Percentiles rank a stretch among this genome's conserved stretches.
Conservation (phyloP, 1,284 basidiomycete species). For the Apiotrichum porosum region DNA sequence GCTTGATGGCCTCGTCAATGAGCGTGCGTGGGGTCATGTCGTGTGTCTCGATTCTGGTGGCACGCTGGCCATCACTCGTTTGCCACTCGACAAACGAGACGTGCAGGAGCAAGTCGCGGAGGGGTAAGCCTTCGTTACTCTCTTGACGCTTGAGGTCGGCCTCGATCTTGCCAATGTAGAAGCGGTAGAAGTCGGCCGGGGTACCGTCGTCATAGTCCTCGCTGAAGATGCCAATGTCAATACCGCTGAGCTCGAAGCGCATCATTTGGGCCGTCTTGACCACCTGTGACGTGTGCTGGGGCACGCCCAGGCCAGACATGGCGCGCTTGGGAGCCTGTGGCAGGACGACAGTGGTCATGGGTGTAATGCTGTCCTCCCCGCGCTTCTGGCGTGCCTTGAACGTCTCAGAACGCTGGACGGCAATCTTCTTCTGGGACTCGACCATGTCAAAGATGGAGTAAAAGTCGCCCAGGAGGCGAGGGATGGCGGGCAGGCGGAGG, state of each 20-base stretch:
- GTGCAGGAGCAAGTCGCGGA: slow-evolving; percentile 30
- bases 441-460: slow-evolving; percentile 54
- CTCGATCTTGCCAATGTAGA: slow-evolving; percentile 34
- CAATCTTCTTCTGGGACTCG: slow-evolving; percentile 56
- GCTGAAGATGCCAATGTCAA: slow-evolving; percentile 42
- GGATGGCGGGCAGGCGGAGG: slow-evolving; percentile 57
- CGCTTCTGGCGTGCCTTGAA: slow-evolving; percentile 67
- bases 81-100: slow-evolving; percentile 49
- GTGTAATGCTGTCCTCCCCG: slow-evolving; percentile 54
- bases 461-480: slow-evolving; percentile 37
- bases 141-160: slow-evolving; percentile 33
- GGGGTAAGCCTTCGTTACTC: slow-evolving; percentile 16
- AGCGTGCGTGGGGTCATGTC: slow-evolving; percentile 24
- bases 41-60: slow-evolving; percentile 18
- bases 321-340: slow-evolving; percentile 43
- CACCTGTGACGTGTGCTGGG: slow-evolving; percentile 28
- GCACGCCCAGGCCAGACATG: slow-evolving; percentile 56
- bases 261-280: slow-evolving; percentile 39
- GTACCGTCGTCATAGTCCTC: slow-evolving; percentile 32
- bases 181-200: slow-evolving; percentile 38
- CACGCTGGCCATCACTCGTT: slow-evolving; percentile 27
- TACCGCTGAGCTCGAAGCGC: slow-evolving; percentile 37
- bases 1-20: slow-evolving; percentile 25
- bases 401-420: slow-evolving; percentile 57
- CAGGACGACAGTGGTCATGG: slow-evolving; percentile 76